Evolutionary conservation across 331 rosid species (phyloP), one percentile per base, ranked within the genome.

Genomic region (Cydonia oblonga): DNA sequence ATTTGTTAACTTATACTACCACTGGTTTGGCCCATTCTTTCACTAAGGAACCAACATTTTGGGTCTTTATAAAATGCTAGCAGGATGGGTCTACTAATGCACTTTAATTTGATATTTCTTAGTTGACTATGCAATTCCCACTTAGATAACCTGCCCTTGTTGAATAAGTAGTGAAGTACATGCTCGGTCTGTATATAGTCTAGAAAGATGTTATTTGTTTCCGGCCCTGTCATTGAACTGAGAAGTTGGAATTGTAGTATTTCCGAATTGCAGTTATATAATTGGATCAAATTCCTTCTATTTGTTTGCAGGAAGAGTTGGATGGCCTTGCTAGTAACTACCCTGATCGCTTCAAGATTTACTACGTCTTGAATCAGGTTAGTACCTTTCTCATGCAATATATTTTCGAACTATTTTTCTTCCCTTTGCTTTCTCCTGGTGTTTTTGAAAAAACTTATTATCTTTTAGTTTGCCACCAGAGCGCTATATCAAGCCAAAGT

Each of bases 291-390:
- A 66, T 61, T 59, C 66, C 56, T 66, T 59, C 6, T 15, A 3
- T 19, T 9, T 52, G 18, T 70, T 32, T 79, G 84, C 92, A 95
- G 99, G 96, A 91, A 67, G 99, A 89, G 82, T 82, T 95, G 82
- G 93, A 91, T 26, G 83, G 86, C 61, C 96, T 95, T 64, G 82
- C 96, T 25, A 7, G 82, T 69, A 88, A 86, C 65, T 86, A 89
- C 75, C 86, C 96, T 1, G 93, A 82, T 73, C 87, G 80, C 70
- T 95, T 95, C 81, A 83, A 84, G 65, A 28, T 91, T 72, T 90
- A 77, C 83, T 91, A 84, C 40, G 97, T 95, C 70, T 70, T 95
- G 68, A 95, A 95, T 79, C 92, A 95, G 96, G 99, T 91, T 28
- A 63, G 81, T 74, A 25, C 72, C 54, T 68, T 73, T 57, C 24